Base-by-base conservation (phyloP, 257 asterid species). In the Datura wrightii region DNA sequence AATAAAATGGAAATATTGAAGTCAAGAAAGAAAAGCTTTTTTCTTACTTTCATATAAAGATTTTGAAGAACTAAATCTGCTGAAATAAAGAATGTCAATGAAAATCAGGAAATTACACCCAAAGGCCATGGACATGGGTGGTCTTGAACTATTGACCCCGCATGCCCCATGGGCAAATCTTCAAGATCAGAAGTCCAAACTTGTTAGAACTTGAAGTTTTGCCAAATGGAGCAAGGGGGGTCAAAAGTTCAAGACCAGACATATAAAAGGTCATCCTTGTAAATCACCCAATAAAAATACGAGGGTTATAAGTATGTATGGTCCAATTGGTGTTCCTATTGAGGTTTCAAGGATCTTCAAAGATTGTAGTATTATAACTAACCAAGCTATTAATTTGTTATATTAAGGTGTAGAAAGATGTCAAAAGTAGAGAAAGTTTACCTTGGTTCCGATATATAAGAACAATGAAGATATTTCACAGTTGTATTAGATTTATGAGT, bases 121-220 rank as follows among this genome's bases (percentile, higher is more conserved):
- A 62, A 63, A 31, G 16, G 15, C 39, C 72, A 65, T 36, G 72
- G 42, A 65, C 19, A 13, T 65, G 72, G 46, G 46, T 1, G 10
- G 1, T 65, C 44, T 65, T 65, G 19, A 65, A 34, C 72, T 65
- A 34, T 36, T 65, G 46, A 65, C 19, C 72, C 46, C 10, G 10
- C 37, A 5, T 65, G 19, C 19, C 46, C n/a, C 46, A 65, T 13
- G 72, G 72, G 46, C 18, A 13, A 65, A 65, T 5, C 44, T 34
- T 34, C 44, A 65, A 65, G 72, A 67, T 67, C 76, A 67, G 37
- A 67, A 37, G 76, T 65, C 48, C 15, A 66, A 37, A 67, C 76
- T 39, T 67, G 76, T 39, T 67, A 39, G 50, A 67, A 37, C 76
- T 37, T 65, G 46, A 65, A 65, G 46, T 37, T 67, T 67, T 15